Base-by-base conservation (phyloP, 768 basidiomycete species). In the Trametes cubensis region DNA sequence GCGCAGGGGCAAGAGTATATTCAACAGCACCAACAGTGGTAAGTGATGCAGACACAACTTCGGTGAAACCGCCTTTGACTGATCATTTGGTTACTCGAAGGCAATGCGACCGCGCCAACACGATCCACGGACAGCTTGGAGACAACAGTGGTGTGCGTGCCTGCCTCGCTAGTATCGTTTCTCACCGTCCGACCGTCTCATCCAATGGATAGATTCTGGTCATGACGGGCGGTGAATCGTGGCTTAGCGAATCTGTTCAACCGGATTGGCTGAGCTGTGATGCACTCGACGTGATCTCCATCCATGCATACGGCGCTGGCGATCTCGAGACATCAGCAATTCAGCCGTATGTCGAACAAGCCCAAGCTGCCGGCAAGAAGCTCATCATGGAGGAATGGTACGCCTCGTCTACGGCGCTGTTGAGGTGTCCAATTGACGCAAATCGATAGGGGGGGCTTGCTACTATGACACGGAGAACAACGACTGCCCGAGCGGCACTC, bases 351-450 rank as follows among this genome's bases (percentile, higher is more conserved):
- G 69, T 77, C 40, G 65, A 67, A 34, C 71, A 73, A 47, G 76
- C 75, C 0, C 61, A 74, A 56, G 55, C 66, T 7, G 74, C 76
- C 1, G 75, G 75, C 2, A 78, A 77, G 71, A 74, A 72, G 59
- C 68, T 78, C 15, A 61, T 78, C 57, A 58, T 76, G 41, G 71
- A 77, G 58, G 77, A 78, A 65, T 77, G 77, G 77, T 74, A 45
- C 48, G 65, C 40, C 6, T 20, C 10, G 18, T 6, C 30, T 51
- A 21, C 21, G n/a, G n/a, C 17, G 21, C 11, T 34, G 11, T 14
- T 28, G 21, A 2, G 38, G 20, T 47, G 28, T 17, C 17, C 44
- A 14, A 38, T 3, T 6, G 21, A 13, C 23, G 30, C 46, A 0
- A 6, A 18, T 39, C 23, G 10, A 23, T 44, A 67, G 70, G 72